Evolutionary conservation across 2,329 filamentous ascomycete genomes (phyloP), one percentile per base, ranked within the genome.

Genomic region (Diaporthe eres): DNA sequence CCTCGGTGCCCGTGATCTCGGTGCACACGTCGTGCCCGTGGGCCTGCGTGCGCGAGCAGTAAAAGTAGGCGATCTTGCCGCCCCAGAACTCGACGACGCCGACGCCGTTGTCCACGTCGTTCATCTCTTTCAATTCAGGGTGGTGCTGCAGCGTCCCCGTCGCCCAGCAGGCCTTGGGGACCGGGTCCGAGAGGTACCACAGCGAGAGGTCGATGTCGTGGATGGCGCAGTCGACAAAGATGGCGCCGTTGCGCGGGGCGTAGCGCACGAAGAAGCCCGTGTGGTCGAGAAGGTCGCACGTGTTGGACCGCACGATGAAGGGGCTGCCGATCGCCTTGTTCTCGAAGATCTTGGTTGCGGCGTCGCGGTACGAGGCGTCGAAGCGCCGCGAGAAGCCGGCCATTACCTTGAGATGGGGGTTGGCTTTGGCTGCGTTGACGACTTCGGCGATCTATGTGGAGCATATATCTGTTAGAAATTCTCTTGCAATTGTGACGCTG

Each of bases 191-290:
- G 80, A 92, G 91, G 85, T 90, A 92, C 91, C 91, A 93, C 2
- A 92, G 84, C 0, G 90, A 86, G 2, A 93, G 87, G 77, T 92
- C 91, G 79, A 94, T 94, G 79, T 94, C 92, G 85, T 94, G 92
- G 80, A 94, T 91, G 72, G 90, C 91, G 84, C 90, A 92, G 85
- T 94, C 92, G 76, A 94, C 92, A 79, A 94, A 94, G 81, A 94
- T 92, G 34, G 92, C 92, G 47, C 92, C 92, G 2, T 86, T 89
- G 83, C 90, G 92, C 78, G 91, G 85, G 25, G 92, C 91, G 82
- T 94, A 94, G 31, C 88, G 86, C 73, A 94, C 91, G 81, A 93
- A 94, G 86, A 93, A 94, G 60, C 92, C 92, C 0, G 86, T 87
- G 0, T 91, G 89, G 76, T 93, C 91, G 75, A 90, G 87, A 81